Base-by-base conservation (phyloP, 768 basidiomycete species). In the Trametes coccinea region DNA sequence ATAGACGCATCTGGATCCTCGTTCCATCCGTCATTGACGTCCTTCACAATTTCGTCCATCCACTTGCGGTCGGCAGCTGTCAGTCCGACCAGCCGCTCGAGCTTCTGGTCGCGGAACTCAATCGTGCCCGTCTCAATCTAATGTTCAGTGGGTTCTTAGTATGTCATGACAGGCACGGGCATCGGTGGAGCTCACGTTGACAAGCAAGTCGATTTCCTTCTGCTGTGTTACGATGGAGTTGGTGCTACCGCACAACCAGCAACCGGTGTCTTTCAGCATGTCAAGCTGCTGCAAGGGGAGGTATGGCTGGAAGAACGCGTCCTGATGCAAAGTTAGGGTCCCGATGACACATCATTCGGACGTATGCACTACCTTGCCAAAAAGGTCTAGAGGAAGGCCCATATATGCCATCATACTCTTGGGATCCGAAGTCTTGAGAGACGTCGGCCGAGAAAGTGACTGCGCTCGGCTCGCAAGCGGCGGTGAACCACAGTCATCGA, bases 231-330 rank as follows among this genome's bases (percentile, higher is more conserved):
- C 90, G 66, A 98, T 98, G 14, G 89, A 84, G 72, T 99, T 99
- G 4, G 96, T 98, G 65, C 92, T 93, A n/a, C 92, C 92, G 67
- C 92, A 93, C 22, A 99, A 80, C 89, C 92, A 99, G 65, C 89
- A 88, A 40, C 82, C 78, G 6, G 90, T 89, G 33, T 88, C 85
- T 68, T 83, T 87, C 33, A 97, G 75, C 75, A 93, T 85, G 63
- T 98, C 95, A 5, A 97, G 78, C 75, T 99, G 95, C 73, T 99
- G 97, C 2, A 99, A 74, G 0, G 97, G 96, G 11, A 98, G 78
- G 72, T 98, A 99, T 2, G 97, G 97, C 72, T 99, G 97, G 77
- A 99, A 99, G 77, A 98, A 95, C 4, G 94, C 84, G 66, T 94
- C 92, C 88, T 93, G 45, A 14, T 10, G 4, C 16, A 13, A 17